Percentiles rank a stretch among this genome's conserved stretches.
phyloP scores from a whole-genome alignment of 2,329 filamentous ascomycete genomes.

The Colletotrichum destructivum region DNA sequence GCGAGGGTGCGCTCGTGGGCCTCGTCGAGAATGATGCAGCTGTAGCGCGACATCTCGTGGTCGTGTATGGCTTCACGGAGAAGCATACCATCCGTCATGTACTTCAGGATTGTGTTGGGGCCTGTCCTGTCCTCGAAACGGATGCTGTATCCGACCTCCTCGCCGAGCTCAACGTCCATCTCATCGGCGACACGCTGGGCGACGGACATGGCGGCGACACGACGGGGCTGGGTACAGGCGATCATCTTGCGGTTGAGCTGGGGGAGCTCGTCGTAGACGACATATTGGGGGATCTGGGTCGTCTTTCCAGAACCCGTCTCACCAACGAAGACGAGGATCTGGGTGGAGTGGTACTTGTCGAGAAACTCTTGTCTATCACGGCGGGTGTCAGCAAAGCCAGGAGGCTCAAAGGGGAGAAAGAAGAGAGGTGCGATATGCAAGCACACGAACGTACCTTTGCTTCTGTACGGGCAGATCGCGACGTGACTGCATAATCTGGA shows the following conservation, averaged over 20 bases:
- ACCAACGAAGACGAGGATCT: slow-evolving; percentile 98
- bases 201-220: slow-evolving; percentile 98
- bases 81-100: slow-evolving; percentile 99
- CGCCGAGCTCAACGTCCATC: slow-evolving; percentile 91
- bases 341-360: slow-evolving; percentile 90
- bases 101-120: slow-evolving; percentile 93
- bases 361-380: slow-evolving; percentile 86
- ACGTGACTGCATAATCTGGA: slow-evolving; percentile 87
- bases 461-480: slow-evolving; percentile 92
- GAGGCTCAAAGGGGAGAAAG: background rate
- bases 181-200: slow-evolving; percentile 98
- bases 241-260: slow-evolving; percentile 90
- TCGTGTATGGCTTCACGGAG: slow-evolving; percentile 97
- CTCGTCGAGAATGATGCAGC: slow-evolving; percentile 98
- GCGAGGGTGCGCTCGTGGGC: slow-evolving; percentile 98
- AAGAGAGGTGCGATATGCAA: background rate
- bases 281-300: slow-evolving; percentile 98
- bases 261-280: slow-evolving; percentile 95
- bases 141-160: slow-evolving; percentile 98
- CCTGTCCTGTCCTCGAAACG: slow-evolving; percentile 97
- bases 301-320: slow-evolving; percentile 99
- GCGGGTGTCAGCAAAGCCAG: slow-evolving; percentile 19
- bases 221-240: slow-evolving; percentile 96
- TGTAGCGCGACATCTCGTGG: slow-evolving; percentile 91
- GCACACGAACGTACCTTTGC: slow-evolving; percentile 75